Conservation (phyloP, 208 protist genomes). For the Hexamita inflata region DNA sequence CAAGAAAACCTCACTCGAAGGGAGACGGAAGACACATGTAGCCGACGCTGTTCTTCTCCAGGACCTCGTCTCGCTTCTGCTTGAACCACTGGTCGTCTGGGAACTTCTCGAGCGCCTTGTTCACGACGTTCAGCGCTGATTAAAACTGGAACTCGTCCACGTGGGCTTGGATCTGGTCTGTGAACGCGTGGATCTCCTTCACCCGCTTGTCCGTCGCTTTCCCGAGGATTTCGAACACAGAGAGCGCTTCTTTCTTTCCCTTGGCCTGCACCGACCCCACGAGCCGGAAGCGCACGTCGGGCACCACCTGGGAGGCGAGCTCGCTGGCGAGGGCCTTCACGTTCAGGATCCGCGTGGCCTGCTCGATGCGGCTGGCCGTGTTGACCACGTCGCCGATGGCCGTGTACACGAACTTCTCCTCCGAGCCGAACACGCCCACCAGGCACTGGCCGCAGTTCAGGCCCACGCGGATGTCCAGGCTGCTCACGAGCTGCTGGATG, state of each 20-base stretch:
- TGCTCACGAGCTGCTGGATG: no score
- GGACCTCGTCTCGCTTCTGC: no score
- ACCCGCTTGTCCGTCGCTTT: no score
- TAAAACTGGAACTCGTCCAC: no score
- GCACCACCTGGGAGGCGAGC: background rate
- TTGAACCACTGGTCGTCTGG: no score
- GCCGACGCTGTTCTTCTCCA: no score
- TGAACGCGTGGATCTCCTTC: no score
- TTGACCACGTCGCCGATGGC: conserved; percentile 12
- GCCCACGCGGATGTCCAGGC: background rate
- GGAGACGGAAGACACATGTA: no score
- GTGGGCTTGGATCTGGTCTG: no score
- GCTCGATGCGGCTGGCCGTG: background rate
- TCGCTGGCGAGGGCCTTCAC: background rate
- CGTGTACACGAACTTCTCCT: background rate
- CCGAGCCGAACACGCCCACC: conserved; percentile 3
- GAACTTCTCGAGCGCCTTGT: no score
- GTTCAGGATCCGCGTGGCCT: conserved; percentile 9
- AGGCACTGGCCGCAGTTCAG: background rate
- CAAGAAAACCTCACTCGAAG: no score
- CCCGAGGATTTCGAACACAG: background rate
- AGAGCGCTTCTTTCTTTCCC: background rate
- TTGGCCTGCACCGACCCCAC: conserved; percentile 1
- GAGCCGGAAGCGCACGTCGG: background rate
- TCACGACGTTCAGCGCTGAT: no score